A percentile compares a stretch with the other conserved stretches of the same genome.
phyloP scores from a whole-genome alignment of 345 rosid genomes.

The Raphanus sativus region DNA sequence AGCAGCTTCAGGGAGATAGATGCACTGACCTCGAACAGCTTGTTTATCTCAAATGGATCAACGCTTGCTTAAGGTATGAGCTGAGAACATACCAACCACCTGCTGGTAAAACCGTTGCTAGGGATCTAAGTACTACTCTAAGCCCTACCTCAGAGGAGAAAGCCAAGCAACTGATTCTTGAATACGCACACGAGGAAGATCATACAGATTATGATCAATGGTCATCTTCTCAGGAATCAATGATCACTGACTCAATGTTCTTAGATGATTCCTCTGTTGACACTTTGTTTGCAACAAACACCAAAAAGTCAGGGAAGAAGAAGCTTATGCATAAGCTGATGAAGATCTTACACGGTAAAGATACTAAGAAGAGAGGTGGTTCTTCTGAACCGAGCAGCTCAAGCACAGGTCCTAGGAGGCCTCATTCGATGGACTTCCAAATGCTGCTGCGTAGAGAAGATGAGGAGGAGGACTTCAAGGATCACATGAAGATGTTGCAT shows the following conservation, averaged over 20 bases:
- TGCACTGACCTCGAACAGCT: slow-evolving; percentile 69
- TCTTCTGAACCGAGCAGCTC: slow-evolving; percentile 44
- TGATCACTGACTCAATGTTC: slow-evolving; percentile 51
- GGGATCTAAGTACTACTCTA: slow-evolving; percentile 74
- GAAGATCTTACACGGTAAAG: slow-evolving; percentile 67
- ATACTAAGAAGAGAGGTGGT: slow-evolving; percentile 39
- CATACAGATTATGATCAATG: slow-evolving; percentile 59
- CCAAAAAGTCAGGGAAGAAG: slow-evolving; percentile 33
- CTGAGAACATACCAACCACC: slow-evolving; percentile 48
- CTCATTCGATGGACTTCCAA: slow-evolving; percentile 56
- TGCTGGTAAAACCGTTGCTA: slow-evolving; percentile 66
- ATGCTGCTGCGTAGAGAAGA: slow-evolving; percentile 44
- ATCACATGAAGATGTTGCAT: slow-evolving; percentile 27
- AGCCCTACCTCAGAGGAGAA: slow-evolving; percentile 76
- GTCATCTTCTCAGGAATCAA: slow-evolving; percentile 55
- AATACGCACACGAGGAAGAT: slow-evolving; percentile 64
- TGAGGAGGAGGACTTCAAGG: slow-evolving; percentile 40
- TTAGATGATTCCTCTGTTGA: slow-evolving; percentile 55
- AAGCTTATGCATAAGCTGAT: slow-evolving; percentile 64
- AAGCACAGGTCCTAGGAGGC: slow-evolving; percentile 36
- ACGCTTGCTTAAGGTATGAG: slow-evolving; percentile 86
- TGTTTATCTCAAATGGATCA: slow-evolving; percentile 86
- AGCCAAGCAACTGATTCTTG: slow-evolving; percentile 77
- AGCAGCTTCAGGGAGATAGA: slow-evolving; percentile 60
- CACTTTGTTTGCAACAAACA: not conserved